Conservation (phyloP, 768 basidiomycete species). For the Tricholoma sp. region DNA sequence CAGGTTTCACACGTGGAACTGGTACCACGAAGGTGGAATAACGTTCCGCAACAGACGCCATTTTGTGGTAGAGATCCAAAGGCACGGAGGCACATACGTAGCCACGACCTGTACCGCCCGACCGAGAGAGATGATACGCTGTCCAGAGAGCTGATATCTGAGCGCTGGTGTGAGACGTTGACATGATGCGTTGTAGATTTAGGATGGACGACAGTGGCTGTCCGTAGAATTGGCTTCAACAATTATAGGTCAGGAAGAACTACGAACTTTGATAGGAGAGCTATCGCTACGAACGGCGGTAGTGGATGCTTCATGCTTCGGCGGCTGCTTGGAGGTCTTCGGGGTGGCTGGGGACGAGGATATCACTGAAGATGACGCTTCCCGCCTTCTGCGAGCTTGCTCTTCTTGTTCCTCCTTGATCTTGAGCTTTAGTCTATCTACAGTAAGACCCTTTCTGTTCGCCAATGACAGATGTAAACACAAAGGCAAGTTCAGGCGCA, state of each 20-base stretch:
- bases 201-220: constrained; percentile 82
- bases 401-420: constrained; percentile 27
- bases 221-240: background rate
- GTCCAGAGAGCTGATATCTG: constrained; percentile 86
- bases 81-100: constrained; percentile 84
- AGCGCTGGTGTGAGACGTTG: constrained; percentile 61
- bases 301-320: constrained; percentile 4
- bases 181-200: constrained; percentile 66
- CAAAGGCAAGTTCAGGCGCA: constrained; percentile 2
- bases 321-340: constrained; percentile 6
- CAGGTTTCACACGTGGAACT: constrained; percentile 47
- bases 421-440: constrained; percentile 32
- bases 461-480: background rate
- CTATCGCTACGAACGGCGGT: constrained; percentile 47
- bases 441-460: constrained; percentile 39
- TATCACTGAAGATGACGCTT: constrained; percentile 8
- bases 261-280: constrained; percentile 57
- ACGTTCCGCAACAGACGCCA: constrained; percentile 55
- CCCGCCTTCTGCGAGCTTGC: constrained; percentile 16
- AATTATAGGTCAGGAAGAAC: constrained; percentile 12
- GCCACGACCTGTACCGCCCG: constrained; percentile 75
- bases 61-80: constrained; percentile 61
- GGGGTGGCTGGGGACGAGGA: constrained; percentile 6
- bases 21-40: constrained; percentile 85
- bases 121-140: constrained; percentile 79